Evolutionary conservation across 2,329 filamentous ascomycete species (phyloP).

Genomic region (Ophiosphaerella korrae): DNA sequence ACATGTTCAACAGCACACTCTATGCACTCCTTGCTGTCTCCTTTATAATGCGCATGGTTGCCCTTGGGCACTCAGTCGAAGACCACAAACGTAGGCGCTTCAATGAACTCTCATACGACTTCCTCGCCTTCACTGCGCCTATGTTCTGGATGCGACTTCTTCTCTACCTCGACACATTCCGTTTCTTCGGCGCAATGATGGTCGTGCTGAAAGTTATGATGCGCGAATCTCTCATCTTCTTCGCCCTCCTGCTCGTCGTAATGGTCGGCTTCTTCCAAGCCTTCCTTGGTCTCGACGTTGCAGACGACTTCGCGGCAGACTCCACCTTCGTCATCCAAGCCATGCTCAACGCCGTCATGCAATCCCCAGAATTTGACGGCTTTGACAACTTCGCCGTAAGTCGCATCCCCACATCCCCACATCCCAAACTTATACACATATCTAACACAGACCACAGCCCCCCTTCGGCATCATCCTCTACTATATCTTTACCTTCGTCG

Average conservation of each 20-base stretch:
- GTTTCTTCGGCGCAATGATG: conserved; percentile 98
- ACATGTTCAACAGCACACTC: conserved; percentile 85
- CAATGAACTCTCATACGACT: conserved; percentile 89
- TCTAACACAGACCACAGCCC: conserved; percentile 50
- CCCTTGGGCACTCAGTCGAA: conserved; percentile 65
- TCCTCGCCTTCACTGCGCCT: conserved; percentile 88
- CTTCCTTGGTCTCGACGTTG: conserved; percentile 87
- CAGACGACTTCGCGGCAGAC: conserved; percentile 70
- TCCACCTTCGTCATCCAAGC: conserved; percentile 75
- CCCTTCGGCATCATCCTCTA: conserved; percentile 95
- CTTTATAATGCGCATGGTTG: conserved; percentile 78
- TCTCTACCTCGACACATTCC: conserved; percentile 89
- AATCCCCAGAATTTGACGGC: conserved; percentile 84
- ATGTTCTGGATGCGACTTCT: conserved; percentile 97
- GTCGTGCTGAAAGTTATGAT: conserved; percentile 83
- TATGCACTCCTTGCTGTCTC: conserved; percentile 81
- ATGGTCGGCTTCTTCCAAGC: conserved; percentile 88
- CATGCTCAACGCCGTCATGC: conserved; percentile 90
- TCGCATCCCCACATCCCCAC: neutral
- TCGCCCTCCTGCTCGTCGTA: conserved; percentile 84
- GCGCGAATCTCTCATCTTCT: conserved; percentile 85
- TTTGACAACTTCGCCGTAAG: conserved; percentile 80
- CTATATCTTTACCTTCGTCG: conserved; percentile 96
- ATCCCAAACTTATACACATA: neutral
- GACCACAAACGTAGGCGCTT: conserved; percentile 62